Percentiles rank a stretch among this genome's conserved stretches.
Evolutionary conservation across 2,329 filamentous ascomycete genomes (phyloP).

Genomic region (Ilyonectria robusta): DNA sequence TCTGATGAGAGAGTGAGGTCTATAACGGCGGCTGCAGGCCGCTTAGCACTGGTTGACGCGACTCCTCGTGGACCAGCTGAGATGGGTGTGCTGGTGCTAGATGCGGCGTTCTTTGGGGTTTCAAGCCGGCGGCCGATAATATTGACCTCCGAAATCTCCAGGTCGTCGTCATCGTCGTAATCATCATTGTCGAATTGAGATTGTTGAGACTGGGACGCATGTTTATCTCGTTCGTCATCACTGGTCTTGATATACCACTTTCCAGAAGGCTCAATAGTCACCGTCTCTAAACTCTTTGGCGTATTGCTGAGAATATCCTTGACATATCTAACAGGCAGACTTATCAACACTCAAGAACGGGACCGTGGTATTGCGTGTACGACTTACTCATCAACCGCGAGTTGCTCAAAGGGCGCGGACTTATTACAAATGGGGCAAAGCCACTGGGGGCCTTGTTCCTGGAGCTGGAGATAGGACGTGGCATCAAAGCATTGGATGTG

Average conservation of each 20-base stretch:
- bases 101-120: conserved; percentile 54
- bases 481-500: conserved; percentile 98
- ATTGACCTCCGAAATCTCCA: conserved; percentile 63
- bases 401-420: conserved; percentile 80
- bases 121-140: conserved; percentile 53
- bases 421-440: conserved; percentile 95
- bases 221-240: conserved; percentile 50
- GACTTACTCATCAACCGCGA: conserved; percentile 89
- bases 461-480: conserved; percentile 89
- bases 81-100: conserved; percentile 56
- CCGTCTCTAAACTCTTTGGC: conserved; percentile 79
- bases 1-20: conserved; percentile 71
- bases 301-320: conserved; percentile 87
- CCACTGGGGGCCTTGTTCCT: conserved; percentile 98
- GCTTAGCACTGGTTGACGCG: conserved; percentile 60
- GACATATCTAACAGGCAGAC: conserved; percentile 75
- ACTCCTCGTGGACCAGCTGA: conserved; percentile 54
- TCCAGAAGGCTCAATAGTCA: conserved; percentile 91
- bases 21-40: conserved; percentile 67
- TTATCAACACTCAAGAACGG: conserved; percentile 23
- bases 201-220: conserved; percentile 5
- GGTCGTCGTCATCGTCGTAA: conserved; percentile 64
- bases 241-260: conserved; percentile 72
- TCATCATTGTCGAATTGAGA: conserved; percentile 55
- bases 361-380: too few species aligned